Base-by-base conservation (phyloP, 225 moss, liverwort and hornwort genomes). In the Rhytidiadelphus loreus region DNA sequence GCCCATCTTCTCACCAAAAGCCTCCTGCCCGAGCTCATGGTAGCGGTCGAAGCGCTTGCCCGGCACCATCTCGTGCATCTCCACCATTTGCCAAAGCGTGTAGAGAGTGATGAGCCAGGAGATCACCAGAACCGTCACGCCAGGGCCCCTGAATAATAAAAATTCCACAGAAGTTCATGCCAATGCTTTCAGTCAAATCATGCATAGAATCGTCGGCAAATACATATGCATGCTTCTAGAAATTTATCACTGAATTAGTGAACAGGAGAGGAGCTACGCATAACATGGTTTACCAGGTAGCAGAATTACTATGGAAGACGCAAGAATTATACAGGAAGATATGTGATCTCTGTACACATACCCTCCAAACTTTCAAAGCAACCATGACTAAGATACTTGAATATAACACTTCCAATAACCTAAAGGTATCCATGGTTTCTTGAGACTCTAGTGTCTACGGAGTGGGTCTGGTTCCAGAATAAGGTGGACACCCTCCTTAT, bases 71-170 rank as follows among this genome's bases (percentile, higher is more conserved):
- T 95, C 95, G 65, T 97, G 96, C 97, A 97, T 96, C 89, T 97
- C 89, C 69, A 97, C 97, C 95, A 97, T 93, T 87, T 97, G 97
- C 96, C 97, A 97, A 3, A 97, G 83, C 28, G 96, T 97, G 91
- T 93, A 96, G 43, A 96, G 86, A 5, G 95, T 97, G 85, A 97
- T 93, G 33, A 93, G 1, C 96, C 97, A 97, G 4, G 97, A 97
- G 11, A 89, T 5, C n/a, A 94, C 91, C 4, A 97, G 63, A 6
- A 93, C 94, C 10, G 86, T 43, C 58, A 91, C 85, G 7, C 96
- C 95, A 10, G 90, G 92, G 46, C 93, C 97, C 96, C 95, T 95
- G 52, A 24, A 25, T 32, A 20, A 59, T 13, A n/a, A 29, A 16
- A n/a, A 17, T 37, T 41, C 24, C 71, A 65, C 8, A 77, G 9